phyloP scores from a whole-genome alignment of 352 stramenopile genomes.

The Phytophthora multivora region DNA sequence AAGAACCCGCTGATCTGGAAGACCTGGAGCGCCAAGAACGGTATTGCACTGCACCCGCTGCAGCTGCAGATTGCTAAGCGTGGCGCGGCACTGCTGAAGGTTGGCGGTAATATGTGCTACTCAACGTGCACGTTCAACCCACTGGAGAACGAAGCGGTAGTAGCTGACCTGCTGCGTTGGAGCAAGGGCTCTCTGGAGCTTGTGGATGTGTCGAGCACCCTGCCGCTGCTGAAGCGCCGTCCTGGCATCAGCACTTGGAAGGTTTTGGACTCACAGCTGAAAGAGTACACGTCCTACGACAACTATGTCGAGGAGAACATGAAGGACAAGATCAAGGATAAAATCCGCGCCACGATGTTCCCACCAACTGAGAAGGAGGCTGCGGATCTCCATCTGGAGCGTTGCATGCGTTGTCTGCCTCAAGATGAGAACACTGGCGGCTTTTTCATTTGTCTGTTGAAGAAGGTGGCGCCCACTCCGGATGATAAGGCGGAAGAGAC shows the following conservation, averaged over 20 bases:
- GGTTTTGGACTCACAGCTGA: conserved; percentile 89
- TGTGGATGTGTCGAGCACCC: conserved; percentile 83
- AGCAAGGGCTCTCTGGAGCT: conserved; percentile 91
- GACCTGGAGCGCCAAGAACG: conserved; percentile 92
- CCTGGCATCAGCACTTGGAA: conserved; percentile 93
- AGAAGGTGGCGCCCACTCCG: conserved; percentile 86
- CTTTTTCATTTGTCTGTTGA: conserved; percentile 99
- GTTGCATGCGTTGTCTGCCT: conserved; percentile 97
- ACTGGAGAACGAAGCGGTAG: conserved; percentile 99
- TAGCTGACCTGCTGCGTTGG: conserved; percentile 94
- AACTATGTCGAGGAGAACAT: conserved; percentile 59
- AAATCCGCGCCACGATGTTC: conserved; percentile 90
- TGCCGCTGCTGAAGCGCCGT: conserved; percentile 86
- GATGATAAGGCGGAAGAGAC: conserved; percentile 29
- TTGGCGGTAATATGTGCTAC: conserved; percentile 95
- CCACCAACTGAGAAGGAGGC: conserved; percentile 84
- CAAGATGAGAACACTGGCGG: conserved; percentile 96
- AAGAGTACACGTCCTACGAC: conserved; percentile 80
- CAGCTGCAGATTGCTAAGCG: conserved; percentile 96
- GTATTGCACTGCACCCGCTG: conserved; percentile 93
- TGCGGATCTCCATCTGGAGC: conserved; percentile 83
- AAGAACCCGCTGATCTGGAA: conserved; percentile 98
- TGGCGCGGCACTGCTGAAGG: conserved; percentile 90
- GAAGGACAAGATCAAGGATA: conserved; percentile 75
- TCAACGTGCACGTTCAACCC: conserved; percentile 99